Evolutionary conservation across 495 filamentous ascomycete species (phyloP).

Genomic region (Podospora didyma): DNA sequence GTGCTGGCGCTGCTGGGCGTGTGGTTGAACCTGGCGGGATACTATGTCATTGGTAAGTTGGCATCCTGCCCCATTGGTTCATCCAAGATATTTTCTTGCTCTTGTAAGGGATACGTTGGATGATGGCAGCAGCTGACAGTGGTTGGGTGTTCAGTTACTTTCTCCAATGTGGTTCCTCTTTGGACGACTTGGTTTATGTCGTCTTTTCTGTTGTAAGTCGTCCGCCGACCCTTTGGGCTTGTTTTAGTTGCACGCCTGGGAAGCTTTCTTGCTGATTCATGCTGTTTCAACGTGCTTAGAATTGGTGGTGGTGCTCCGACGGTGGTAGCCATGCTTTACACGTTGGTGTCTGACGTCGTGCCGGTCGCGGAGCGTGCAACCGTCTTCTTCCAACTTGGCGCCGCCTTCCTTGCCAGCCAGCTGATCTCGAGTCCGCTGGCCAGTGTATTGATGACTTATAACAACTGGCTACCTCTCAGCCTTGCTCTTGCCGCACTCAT

Average conservation of each 20-base stretch:
- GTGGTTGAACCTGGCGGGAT: constrained; percentile 8
- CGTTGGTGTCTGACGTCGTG: constrained; percentile 28
- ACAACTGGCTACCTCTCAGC: constrained; percentile 22
- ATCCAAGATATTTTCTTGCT: no score
- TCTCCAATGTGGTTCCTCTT: constrained; percentile 26
- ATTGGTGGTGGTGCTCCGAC: constrained; percentile 27
- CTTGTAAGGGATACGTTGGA: no score
- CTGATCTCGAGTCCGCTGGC: constrained; percentile 24
- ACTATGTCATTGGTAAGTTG: constrained; percentile 21
- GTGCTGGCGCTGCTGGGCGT: constrained; percentile 18
- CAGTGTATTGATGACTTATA: constrained; percentile 19
- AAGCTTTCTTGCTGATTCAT: not conserved
- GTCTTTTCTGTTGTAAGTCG: constrained; percentile 21
- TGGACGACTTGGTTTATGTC: constrained; percentile 23
- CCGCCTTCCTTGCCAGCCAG: constrained; percentile 20
- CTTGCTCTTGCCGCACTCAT: constrained; percentile 11
- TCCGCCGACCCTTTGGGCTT: not conserved
- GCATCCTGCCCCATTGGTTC: no score
- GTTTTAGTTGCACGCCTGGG: not conserved
- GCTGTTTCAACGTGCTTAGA: constrained; percentile 6
- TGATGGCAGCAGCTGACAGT: no score
- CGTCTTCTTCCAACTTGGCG: constrained; percentile 26
- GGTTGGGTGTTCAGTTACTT: constrained; percentile 12
- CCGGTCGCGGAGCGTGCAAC: constrained; percentile 20
- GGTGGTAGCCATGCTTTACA: constrained; percentile 30